Base-by-base conservation (phyloP, 139 green algal genomes). In the Monoraphidium neglectum region DNA sequence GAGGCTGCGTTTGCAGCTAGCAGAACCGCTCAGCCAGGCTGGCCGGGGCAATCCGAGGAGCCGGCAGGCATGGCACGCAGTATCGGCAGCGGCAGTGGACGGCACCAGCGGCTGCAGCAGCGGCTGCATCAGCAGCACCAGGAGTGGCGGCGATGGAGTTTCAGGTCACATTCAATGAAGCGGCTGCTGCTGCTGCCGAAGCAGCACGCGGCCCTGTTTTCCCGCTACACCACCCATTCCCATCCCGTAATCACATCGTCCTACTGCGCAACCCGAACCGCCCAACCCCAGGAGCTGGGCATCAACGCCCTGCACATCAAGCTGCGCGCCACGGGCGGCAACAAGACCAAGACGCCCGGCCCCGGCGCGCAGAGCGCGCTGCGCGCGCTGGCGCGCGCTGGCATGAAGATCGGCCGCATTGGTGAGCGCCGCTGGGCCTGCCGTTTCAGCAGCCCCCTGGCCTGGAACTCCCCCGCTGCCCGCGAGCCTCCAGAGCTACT, bases 371-470 rank as follows among this genome's bases (percentile, higher is more conserved):
- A 99, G 92, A 97, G 91, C 38, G 97, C 97, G 1, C 93, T 99
- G 72, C 91, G 97, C 43, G 97, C 97, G 30, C 89, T 99, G 65
- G 97, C 97, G n/a, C 96, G 97, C 76, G 91, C 96, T 4, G 97
- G 97, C 74, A 95, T 99, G 82, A 99, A 99, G 89, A 99, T 99
- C 81, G 97, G 97, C 47, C 92, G 97, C 77, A 99, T 99, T 78
- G 92, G 88, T 93, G 73, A 75, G 87, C 64, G 1, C 35, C 69
- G n/a, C n/a, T n/a, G n/a, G n/a, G n/a, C n/a, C n/a, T n/a, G n/a
- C n/a, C n/a, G n/a, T n/a, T 60, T 26, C 53, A 28, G 66, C 66
- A 54, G 61, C 26, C 23, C 61, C 35, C 26, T 68, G 61, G 23
- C n/a, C n/a, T n/a, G n/a, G n/a, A n/a, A n/a, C n/a, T n/a, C n/a